Percentiles rank a stretch among this genome's conserved stretches.
Evolutionary conservation across 805 yeast genomes (phyloP).

Genomic region (Candida qinlingensis): DNA sequence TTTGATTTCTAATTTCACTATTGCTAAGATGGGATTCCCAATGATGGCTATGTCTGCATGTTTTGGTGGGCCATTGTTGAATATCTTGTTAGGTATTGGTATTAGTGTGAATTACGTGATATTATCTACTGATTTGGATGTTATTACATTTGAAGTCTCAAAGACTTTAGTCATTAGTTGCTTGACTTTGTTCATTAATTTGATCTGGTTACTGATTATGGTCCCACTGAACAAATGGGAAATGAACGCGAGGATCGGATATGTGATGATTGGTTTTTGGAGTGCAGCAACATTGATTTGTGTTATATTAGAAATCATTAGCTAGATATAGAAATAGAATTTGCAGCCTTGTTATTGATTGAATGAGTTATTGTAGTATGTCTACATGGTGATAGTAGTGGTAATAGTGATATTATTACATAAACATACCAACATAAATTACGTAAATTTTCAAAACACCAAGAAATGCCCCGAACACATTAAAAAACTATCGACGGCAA

Average conservation of each 20-base stretch:
- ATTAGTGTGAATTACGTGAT: slow-evolving; percentile 53
- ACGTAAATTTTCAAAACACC: no score
- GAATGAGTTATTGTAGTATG: no score
- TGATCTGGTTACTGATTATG: slow-evolving; percentile 32
- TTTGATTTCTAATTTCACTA: slow-evolving; percentile 73
- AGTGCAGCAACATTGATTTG: slow-evolving; percentile 19
- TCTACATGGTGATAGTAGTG: no score
- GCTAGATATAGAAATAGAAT: background rate
- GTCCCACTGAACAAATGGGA: slow-evolving; percentile 45
- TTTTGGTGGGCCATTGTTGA: slow-evolving; percentile 87
- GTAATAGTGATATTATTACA: no score
- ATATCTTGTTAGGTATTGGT: slow-evolving; percentile 76
- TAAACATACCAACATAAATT: no score
- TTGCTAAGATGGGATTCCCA: slow-evolving; percentile 82
- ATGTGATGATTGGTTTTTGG: slow-evolving; percentile 24
- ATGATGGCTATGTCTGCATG: slow-evolving; percentile 93
- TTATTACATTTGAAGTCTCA: slow-evolving; percentile 34
- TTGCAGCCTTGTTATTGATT: no score
- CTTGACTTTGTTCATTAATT: slow-evolving; percentile 34
- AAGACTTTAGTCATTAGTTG: slow-evolving; percentile 33
- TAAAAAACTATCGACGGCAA: no score
- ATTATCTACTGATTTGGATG: slow-evolving; percentile 9
- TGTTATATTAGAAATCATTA: slow-evolving; percentile 16
- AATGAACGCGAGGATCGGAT: slow-evolving; percentile 38
- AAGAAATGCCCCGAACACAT: no score